phyloP scores from a whole-genome alignment of 495 filamentous ascomycete species.

The Pyrenula aspistea region DNA sequence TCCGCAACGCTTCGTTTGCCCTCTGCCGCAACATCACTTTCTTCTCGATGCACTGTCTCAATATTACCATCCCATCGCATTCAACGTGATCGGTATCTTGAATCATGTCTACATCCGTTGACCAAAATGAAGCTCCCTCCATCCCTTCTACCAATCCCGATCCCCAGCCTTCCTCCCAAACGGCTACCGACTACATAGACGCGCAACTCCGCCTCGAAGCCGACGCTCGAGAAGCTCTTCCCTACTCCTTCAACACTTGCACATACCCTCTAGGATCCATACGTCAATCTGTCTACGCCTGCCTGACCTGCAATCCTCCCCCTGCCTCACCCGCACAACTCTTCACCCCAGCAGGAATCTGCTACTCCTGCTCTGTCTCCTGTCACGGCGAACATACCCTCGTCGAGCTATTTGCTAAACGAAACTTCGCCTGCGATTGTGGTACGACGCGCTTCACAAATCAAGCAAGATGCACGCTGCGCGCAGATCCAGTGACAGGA shows the following conservation, averaged over 20 bases:
- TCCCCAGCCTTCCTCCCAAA: background rate
- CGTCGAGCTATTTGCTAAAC: conserved; percentile 92
- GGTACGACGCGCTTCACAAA: conserved; percentile 71
- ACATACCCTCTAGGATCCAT: conserved; percentile 77
- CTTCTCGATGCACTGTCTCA: too few relatives aligned
- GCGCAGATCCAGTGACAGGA: conserved; percentile 60
- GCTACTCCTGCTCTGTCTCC: conserved; percentile 91
- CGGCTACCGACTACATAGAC: conserved; percentile 37
- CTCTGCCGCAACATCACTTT: too few relatives aligned
- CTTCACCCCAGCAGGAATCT: conserved; percentile 74
- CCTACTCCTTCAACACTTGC: conserved; percentile 90
- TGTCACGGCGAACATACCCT: conserved; percentile 93
- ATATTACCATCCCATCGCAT: too few relatives aligned
- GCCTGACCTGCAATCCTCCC: conserved; percentile 83
- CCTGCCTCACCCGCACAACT: conserved; percentile 43
- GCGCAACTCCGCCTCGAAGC: conserved; percentile 83
- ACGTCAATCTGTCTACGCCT: conserved; percentile 79
- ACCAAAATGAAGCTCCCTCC: too few relatives aligned
- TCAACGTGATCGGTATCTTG: too few relatives aligned
- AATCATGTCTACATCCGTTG: too few relatives aligned
- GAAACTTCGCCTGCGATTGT: conserved; percentile 94
- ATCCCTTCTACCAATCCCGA: too few relatives aligned
- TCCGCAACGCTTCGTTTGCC: too few relatives aligned
- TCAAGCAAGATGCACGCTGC: conserved; percentile 61
- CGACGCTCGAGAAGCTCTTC: conserved; percentile 87